These are phyloP conservation scores for Haplosporangium sp. DNA, from an alignment of 371 early-diverging fungal genomes.

Conservation along the genomic window DNA sequence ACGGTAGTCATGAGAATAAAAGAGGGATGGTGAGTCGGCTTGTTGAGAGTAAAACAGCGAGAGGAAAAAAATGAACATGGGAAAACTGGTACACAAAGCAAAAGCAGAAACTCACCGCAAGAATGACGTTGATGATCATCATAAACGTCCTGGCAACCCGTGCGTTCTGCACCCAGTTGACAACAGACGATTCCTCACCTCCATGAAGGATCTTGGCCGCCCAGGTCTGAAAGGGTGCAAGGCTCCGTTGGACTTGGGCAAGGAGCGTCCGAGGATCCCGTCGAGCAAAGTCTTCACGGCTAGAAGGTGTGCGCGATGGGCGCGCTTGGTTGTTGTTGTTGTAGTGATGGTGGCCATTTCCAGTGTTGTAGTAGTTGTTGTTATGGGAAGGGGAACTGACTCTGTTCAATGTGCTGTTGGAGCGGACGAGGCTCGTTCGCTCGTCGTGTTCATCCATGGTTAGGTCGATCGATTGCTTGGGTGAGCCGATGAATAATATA, in stretches of 20 bases:
- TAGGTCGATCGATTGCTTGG: neutral
- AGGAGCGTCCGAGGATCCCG: conserved; percentile 24
- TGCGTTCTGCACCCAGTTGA: conserved; percentile 40
- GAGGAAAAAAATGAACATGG: conserved; percentile 11
- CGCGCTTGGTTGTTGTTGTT: conserved; percentile 6
- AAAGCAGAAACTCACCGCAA: conserved; percentile 31
- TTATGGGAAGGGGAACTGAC: neutral
- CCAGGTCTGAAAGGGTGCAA: conserved; percentile 35
- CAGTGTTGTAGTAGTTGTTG: conserved; percentile 11
- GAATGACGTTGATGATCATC: conserved; percentile 31
- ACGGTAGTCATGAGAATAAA: conserved; percentile 11
- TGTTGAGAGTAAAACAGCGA: conserved; percentile 7
- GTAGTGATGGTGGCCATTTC: neutral
- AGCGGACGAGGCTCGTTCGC: conserved; percentile 36
- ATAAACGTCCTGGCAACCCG: conserved; percentile 35
- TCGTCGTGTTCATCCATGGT: conserved; percentile 29
- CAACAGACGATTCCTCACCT: conserved; percentile 11
- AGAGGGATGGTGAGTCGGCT: conserved; percentile 10
- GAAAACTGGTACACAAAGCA: conserved; percentile 12
- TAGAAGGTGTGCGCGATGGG: conserved; percentile 11
- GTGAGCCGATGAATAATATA: neutral
- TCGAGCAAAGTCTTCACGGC: conserved; percentile 12
- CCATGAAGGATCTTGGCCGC: conserved; percentile 23
- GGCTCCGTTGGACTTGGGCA: conserved; percentile 27
- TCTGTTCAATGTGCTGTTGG: conserved; percentile 14